Percentiles rank a stretch among this genome's conserved stretches.
Conservation (phyloP, 23 red algal species). For the Gracilaria gracilis region DNA sequence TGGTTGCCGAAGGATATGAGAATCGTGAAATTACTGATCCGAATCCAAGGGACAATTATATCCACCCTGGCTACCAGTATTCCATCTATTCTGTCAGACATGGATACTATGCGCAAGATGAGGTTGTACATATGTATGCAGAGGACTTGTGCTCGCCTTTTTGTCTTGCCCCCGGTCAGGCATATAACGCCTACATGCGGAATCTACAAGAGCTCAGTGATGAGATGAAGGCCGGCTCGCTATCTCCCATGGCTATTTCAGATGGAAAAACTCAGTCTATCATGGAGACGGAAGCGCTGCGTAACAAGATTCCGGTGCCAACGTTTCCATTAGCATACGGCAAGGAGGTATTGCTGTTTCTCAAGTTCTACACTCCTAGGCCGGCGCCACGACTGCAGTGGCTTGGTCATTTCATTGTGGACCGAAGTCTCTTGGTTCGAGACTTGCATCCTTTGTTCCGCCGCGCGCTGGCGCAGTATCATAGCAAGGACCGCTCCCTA, state of each 20-base stretch:
- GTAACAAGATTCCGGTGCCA: slow-evolving; percentile 9
- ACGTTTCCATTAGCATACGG: slow-evolving; percentile 53
- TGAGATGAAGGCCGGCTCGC: slow-evolving; percentile 21
- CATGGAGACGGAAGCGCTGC: slow-evolving; percentile 32
- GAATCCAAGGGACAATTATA: slow-evolving; percentile 33
- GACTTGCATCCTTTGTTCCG: slow-evolving; percentile 55
- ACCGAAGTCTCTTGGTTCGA: slow-evolving; percentile 34
- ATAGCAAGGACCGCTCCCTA: slow-evolving; percentile 39
- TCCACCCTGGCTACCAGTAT: slow-evolving; percentile 55
- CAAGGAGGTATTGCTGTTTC: slow-evolving; percentile 76
- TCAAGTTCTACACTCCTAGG: slow-evolving; percentile 71
- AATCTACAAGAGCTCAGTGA: slow-evolving; percentile 42
- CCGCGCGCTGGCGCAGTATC: slow-evolving; percentile 1
- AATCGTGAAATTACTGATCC: slow-evolving; percentile 68
- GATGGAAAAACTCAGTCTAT: background rate
- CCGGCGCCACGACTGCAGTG: slow-evolving; percentile 60
- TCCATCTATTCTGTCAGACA: slow-evolving; percentile 42
- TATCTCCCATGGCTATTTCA: slow-evolving; percentile 16
- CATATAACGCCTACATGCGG: slow-evolving; percentile 9
- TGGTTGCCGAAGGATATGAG: slow-evolving; percentile 85
- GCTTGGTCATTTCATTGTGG: slow-evolving; percentile 73
- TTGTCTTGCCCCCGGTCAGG: slow-evolving; percentile 57
- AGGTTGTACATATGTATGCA: slow-evolving; percentile 71
- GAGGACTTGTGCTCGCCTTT: slow-evolving; percentile 63
- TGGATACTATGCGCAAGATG: slow-evolving; percentile 62